Percentiles rank a stretch among this genome's conserved stretches.
Conservation (phyloP, 148 eudicot genomes). For the Rhododendron williamsianum region DNA sequence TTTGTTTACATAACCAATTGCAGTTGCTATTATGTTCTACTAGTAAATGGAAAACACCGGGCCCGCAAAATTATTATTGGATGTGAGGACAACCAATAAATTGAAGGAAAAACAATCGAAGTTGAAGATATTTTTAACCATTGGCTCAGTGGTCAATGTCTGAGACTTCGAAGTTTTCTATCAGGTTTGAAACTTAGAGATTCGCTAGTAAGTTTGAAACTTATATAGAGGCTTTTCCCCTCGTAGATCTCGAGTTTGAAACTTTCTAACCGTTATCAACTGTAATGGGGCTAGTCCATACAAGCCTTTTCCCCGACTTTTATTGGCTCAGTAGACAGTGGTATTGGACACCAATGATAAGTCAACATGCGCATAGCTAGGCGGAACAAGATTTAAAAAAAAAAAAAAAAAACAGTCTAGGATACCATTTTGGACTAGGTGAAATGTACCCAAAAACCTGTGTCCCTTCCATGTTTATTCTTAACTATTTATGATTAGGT, state of each 20-base stretch:
- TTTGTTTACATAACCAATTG: too few relatives aligned
- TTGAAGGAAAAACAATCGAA: background rate
- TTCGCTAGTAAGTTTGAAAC: too few relatives aligned
- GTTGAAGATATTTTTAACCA: background rate
- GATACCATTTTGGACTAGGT: background rate
- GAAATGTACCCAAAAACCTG: background rate
- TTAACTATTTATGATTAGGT: background rate
- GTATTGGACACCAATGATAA: background rate
- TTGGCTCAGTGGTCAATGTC: background rate
- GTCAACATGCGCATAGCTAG: too few relatives aligned
- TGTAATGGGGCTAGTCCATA: too few relatives aligned
- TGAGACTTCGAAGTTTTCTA: too few relatives aligned
- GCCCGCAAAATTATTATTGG: background rate
- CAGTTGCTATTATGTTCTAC: too few relatives aligned
- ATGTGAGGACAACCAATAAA: background rate
- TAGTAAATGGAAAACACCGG: background rate
- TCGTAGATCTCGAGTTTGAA: background rate
- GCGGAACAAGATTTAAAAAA: too few relatives aligned
- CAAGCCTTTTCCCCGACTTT: background rate
- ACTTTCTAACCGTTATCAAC: background rate
- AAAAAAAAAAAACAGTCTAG: background rate
- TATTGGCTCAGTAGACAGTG: background rate
- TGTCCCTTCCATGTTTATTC: background rate
- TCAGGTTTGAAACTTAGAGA: too few relatives aligned
- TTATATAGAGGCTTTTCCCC: background rate